Percentiles rank a stretch among this genome's conserved stretches.
These are phyloP conservation scores for Pleurotus giganteus DNA, from an alignment of 768 basidiomycete genomes.

Conservation along the genomic window DNA sequence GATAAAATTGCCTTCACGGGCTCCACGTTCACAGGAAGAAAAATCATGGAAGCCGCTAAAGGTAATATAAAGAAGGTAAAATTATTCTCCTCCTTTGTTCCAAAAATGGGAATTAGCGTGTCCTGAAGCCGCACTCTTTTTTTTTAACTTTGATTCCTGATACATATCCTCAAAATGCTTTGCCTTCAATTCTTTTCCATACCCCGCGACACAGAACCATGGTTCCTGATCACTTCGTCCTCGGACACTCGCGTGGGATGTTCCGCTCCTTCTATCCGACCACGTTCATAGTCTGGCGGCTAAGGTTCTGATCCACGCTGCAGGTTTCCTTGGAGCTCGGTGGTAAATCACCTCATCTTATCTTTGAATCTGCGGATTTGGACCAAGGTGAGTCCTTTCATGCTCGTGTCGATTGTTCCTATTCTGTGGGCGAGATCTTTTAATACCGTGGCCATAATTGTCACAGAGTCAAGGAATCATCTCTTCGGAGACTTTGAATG, in stretches of 20 bases:
- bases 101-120: conserved; percentile 3
- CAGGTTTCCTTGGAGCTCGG: conserved; percentile 91
- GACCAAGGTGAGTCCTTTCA: conserved; percentile 64
- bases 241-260: neutral
- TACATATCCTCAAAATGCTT: neutral
- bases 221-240: neutral
- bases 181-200: neutral
- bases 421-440: too few relatives aligned
- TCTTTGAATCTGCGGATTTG: conserved; percentile 90
- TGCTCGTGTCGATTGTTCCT: too few relatives aligned
- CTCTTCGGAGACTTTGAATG: too few relatives aligned
- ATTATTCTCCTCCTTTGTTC: conserved; percentile 4
- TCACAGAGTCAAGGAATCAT: too few relatives aligned
- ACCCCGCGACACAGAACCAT: neutral
- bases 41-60: conserved; percentile 88
- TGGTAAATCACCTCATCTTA: conserved; percentile 86
- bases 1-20: conserved; percentile 98
- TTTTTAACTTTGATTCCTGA: neutral
- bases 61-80: conserved; percentile 90
- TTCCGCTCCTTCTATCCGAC: neutral
- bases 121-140: neutral
- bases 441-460: too few relatives aligned
- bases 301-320: conserved; percentile 12
- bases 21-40: conserved; percentile 84
- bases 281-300: neutral